phyloP scores from a whole-genome alignment of 495 filamentous ascomycete genomes.

The Penicillium simplicissimum region DNA sequence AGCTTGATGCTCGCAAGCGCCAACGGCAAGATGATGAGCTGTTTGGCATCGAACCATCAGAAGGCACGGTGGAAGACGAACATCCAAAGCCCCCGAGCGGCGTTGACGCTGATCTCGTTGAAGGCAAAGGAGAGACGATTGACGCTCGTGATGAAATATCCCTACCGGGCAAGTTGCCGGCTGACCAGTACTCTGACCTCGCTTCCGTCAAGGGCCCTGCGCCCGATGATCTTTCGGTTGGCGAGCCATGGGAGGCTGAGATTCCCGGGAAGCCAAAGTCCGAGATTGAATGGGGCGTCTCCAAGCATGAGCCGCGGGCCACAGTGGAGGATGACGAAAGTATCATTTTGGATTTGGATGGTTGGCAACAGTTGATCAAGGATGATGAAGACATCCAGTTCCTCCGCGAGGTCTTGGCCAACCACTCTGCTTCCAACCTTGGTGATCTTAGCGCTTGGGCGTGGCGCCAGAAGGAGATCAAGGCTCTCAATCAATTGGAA shows the following conservation, averaged over 20 bases:
- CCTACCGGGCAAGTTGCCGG: constrained; percentile 4
- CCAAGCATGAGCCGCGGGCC: constrained; percentile 58
- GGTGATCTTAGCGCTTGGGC: constrained; percentile 76
- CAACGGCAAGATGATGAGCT: constrained; percentile 77
- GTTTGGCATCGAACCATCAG: constrained; percentile 53
- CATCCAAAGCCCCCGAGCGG: neutral
- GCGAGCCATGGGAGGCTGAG: constrained; percentile 23
- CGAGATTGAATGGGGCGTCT: constrained; percentile 61
- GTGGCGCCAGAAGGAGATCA: constrained; percentile 88
- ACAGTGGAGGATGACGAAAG: constrained; percentile 68
- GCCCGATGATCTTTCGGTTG: constrained; percentile 32
- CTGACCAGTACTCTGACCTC: constrained; percentile 1
- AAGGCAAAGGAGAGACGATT: constrained; percentile 1
- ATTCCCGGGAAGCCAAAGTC: constrained; percentile 32
- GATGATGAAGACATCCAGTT: constrained; percentile 76
- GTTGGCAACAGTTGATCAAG: constrained; percentile 74
- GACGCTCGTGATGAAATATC: constrained; percentile 8
- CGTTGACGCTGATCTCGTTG: constrained; percentile 5
- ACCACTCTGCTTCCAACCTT: constrained; percentile 52
- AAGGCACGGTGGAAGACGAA: constrained; percentile 10
- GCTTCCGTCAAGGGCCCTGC: constrained; percentile 1
- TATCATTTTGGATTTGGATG: constrained; percentile 71
- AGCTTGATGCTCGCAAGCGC: constrained; percentile 64
- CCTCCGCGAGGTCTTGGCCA: constrained; percentile 51
- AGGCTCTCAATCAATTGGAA: constrained; percentile 68